phyloP scores from a whole-genome alignment of 352 stramenopile genomes.

The Phytophthora pinifolia region DNA sequence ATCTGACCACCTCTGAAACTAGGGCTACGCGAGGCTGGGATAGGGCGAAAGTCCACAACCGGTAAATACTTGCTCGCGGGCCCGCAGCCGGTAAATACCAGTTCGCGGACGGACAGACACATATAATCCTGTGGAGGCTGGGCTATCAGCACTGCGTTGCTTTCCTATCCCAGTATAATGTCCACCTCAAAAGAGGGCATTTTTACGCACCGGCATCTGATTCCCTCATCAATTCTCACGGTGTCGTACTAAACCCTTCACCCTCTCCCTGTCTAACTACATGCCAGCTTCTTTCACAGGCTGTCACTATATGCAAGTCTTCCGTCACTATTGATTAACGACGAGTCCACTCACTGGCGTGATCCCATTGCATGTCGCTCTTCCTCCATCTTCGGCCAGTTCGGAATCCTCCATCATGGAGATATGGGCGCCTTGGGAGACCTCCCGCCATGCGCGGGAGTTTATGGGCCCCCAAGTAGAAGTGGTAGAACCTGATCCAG shows the following conservation, averaged over 20 bases:
- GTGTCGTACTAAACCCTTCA: background rate
- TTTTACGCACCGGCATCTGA: no score
- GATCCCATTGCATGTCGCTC: background rate
- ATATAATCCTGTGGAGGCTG: no score
- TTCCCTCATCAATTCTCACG: background rate
- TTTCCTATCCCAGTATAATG: no score
- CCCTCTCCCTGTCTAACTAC: background rate
- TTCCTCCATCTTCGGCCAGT: background rate
- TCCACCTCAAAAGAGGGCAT: no score
- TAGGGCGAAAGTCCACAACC: no score
- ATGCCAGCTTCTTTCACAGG: background rate
- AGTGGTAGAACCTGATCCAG: background rate
- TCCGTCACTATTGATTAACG: background rate
- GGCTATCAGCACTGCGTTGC: no score
- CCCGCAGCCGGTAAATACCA: no score
- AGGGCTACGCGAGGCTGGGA: no score
- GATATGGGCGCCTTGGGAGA: slow-evolving; percentile 29
- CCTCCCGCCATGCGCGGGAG: slow-evolving; percentile 12
- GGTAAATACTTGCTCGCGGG: no score
- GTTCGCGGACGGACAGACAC: no score
- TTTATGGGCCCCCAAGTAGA: slow-evolving; percentile 5
- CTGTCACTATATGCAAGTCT: background rate
- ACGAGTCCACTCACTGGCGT: no score
- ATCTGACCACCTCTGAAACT: no score
- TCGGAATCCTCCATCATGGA: slow-evolving; percentile 15